Percentiles rank a stretch among this genome's conserved stretches.
Evolutionary conservation across 2,329 filamentous ascomycete genomes (phyloP).

Genomic region (Neofusicoccum sp.): DNA sequence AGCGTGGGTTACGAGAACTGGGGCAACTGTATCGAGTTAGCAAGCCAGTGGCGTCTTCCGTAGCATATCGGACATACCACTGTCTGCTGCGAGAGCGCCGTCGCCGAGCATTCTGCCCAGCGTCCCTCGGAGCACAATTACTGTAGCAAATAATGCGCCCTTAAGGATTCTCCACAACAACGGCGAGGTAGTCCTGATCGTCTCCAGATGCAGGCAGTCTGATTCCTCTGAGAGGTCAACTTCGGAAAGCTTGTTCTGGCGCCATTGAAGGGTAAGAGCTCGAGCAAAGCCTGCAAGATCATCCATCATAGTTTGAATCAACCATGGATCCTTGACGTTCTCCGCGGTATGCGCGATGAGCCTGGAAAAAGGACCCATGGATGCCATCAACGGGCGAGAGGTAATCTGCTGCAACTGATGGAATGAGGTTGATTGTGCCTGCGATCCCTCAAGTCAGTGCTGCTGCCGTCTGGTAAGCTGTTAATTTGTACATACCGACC

Average conservation of each 20-base stretch:
- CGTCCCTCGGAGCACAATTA: constrained; percentile 74
- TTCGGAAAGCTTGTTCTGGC: constrained; percentile 70
- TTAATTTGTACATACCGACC: constrained; percentile 50
- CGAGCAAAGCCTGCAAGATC: constrained; percentile 68
- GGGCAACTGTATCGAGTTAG: constrained; percentile 52
- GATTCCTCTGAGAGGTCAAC: constrained; percentile 70
- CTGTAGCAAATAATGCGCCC: constrained; percentile 73
- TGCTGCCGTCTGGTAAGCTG: no score
- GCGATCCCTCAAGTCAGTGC: constrained; percentile 23
- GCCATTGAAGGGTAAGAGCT: constrained; percentile 72
- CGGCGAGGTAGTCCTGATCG: constrained; percentile 67
- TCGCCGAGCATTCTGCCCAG: constrained; percentile 67
- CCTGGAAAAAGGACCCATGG: constrained; percentile 68
- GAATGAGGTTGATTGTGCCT: constrained; percentile 62
- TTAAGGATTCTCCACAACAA: constrained; percentile 75
- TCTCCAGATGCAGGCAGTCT: constrained; percentile 65
- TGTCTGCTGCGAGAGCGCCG: constrained; percentile 54
- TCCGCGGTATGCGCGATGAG: constrained; percentile 67
- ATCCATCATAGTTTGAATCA: constrained; percentile 60
- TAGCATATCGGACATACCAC: constrained; percentile 42
- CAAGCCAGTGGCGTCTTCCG: neutral
- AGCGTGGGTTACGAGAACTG: constrained; percentile 68
- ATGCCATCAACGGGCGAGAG: constrained; percentile 63
- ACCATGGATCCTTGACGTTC: constrained; percentile 54
- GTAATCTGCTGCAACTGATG: constrained; percentile 61